Conservation (phyloP, 2,329 filamentous ascomycete genomes). For the Bipolaris victoriae region DNA sequence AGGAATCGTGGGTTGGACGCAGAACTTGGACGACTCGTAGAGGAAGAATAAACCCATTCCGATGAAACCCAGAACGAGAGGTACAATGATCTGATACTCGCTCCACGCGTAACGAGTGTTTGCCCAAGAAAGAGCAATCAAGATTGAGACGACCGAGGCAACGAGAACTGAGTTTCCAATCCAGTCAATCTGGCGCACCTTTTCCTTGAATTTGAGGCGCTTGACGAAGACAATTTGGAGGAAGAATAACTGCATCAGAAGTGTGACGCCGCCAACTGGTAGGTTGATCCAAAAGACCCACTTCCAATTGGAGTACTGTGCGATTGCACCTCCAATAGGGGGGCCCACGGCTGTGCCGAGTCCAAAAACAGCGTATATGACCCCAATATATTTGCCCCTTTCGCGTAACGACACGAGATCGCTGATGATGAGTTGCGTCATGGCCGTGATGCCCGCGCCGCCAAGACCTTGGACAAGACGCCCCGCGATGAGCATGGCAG, state of each 20-base stretch:
- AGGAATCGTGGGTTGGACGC: neutral
- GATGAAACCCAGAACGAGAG: neutral
- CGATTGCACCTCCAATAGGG: neutral
- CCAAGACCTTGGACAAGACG: neutral
- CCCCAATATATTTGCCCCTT: neutral
- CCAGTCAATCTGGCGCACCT: neutral
- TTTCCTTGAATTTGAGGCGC: neutral
- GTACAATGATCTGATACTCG: neutral
- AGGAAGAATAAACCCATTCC: neutral
- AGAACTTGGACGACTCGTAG: neutral
- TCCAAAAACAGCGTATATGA: neutral
- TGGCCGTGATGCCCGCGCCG: neutral
- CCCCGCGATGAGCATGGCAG: neutral
- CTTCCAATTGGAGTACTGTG: neutral
- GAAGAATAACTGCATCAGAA: neutral
- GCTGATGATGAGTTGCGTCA: neutral
- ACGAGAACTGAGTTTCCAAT: neutral
- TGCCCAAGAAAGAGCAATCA: neutral
- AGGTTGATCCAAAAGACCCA: neutral
- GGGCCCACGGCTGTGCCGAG: neutral
- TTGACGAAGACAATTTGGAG: neutral
- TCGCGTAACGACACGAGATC: neutral
- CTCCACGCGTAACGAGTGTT: neutral
- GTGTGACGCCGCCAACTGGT: neutral
- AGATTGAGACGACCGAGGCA: neutral